Evolutionary conservation across 306 rosid genomes (phyloP), one percentile per base, ranked within the genome.

Genomic region (Begonia loranthoides): DNA sequence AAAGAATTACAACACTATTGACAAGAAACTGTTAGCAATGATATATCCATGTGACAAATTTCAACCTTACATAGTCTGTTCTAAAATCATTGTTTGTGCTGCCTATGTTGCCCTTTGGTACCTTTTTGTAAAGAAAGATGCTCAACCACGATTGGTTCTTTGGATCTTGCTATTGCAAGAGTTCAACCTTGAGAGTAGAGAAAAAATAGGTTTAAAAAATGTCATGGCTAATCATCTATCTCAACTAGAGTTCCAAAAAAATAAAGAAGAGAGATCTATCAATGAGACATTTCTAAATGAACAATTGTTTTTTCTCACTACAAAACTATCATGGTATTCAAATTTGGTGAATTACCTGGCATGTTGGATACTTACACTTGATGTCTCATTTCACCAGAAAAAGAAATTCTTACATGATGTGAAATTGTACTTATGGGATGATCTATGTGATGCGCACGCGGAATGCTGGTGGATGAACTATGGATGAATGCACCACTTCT

Each of bases 121-220:
- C 33, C 15, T 52, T 0, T 52, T 52, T 52, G 43, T 1, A n/a
- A 52, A 52, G 56, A 52, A 52, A 9, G 56, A 21, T 28, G 56
- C 56, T 13, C 22, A 33, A 15, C 43, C 13, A 12, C 1, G 6
- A 10, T 28, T 52, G 19, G 13, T 28, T 13, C 15, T n/a, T 5
- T 24, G 43, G 56, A 12, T 13, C 36, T 9, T 28, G 3, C 36
- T 28, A 5, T 17, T 24, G 9, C 17, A 52, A 52, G 56, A 52
- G 43, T 52, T 52, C 33, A 41, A 52, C 15, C 5, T 52, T 4
- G 56, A 52, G 16, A 11, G 41, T 43, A 0, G 9, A 13, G 50
- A 56, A 5, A 56, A 43, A 16, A 43, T 41, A 19, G 41, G 51
- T 4, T 17, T 10, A 0, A 17, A 56, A 16, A 56, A 43, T 41